Percentiles rank a stretch among this genome's conserved stretches.
Conservation (phyloP, 2,329 filamentous ascomycete species). For the Hypoxylon rubiginosum region DNA sequence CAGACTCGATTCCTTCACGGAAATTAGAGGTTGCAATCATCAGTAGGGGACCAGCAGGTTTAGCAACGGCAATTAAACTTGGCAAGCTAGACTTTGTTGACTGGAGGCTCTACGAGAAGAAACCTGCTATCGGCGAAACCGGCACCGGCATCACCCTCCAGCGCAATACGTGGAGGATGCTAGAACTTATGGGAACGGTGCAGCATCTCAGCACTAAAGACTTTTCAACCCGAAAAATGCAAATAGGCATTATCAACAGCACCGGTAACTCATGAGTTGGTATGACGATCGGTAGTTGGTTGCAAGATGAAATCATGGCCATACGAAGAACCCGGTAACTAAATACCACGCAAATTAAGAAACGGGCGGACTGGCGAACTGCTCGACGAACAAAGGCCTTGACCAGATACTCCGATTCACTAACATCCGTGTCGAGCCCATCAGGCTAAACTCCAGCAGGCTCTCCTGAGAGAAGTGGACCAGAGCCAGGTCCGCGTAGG, state of each 20-base stretch:
- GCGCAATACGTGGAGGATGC: conserved; percentile 12
- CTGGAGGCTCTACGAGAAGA: conserved; percentile 17
- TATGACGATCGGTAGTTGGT: background rate
- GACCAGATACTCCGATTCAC: background rate
- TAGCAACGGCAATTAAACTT: conserved; percentile 9
- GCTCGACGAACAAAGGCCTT: conserved; percentile 1
- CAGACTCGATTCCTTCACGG: background rate
- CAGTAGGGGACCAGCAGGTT: background rate
- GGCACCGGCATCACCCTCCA: conserved; percentile 11
- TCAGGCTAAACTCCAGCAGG: conserved; percentile 9
- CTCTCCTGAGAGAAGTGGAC: conserved; percentile 3
- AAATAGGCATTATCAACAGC: conserved; percentile 1
- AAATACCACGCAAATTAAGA: background rate
- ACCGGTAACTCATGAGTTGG: conserved; percentile 4
- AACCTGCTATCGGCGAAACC: conserved; percentile 6
- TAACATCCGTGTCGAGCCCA: conserved; percentile 1
- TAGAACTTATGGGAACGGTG: conserved; percentile 5
- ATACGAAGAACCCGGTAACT: too few relatives aligned
- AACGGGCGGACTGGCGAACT: conserved; percentile 9
- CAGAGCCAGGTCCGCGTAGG: conserved; percentile 7
- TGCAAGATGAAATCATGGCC: background rate
- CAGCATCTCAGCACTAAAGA: conserved; percentile 4
- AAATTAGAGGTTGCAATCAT: conserved; percentile 10
- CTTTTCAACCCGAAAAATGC: conserved; percentile 6
- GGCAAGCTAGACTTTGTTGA: conserved; percentile 8